Base-by-base conservation (phyloP, 257 asterid genomes). In the Mentha longifolia region DNA sequence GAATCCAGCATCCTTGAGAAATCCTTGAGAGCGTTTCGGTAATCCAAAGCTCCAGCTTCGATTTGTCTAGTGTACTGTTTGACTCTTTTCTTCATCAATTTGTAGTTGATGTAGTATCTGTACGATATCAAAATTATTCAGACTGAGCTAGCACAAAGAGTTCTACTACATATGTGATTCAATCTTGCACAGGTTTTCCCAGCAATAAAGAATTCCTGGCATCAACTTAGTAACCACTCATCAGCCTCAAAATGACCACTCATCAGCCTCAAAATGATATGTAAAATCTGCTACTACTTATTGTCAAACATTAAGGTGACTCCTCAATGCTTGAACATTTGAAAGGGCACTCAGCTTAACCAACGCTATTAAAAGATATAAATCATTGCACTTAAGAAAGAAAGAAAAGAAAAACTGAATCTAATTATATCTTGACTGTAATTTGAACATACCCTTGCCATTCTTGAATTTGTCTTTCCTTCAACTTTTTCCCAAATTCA, bases 61-160 rank as follows among this genome's bases (percentile, higher is more conserved):
- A 85, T 89, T 80, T 93, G 98, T 73, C 78, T 82, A 65, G 84
- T 51, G 43, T 93, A 93, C 74, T 91, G 96, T 78, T 83, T 93
- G 54, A 93, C 96, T 51, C 73, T 93, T 78, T 87, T 93, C 95
- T 93, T 93, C 97, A 93, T 91, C 65, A 91, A 46, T 82, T 93
- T 93, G 96, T 93, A 93, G 85, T 92, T 94, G 92, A 94, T 89
- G 73, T 94, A 94, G 84, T 92, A 91, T 80, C 99, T 94, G 61
- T 10, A 76, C 39, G 35, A 30, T 22, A 50, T 12, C 75, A 69
- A 72, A 79, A 61, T 2, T n/a, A 41, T 54, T 65, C 51, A 76
- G 49, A 68, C 62, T 54, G 19, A 19, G 37, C 46, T 49, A 58
- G 70, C 71, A 69, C 28, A 2, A 42, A 9, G 3, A 22, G 39